Evolutionary conservation across 257 asterid genomes (phyloP), one percentile per base, ranked within the genome.

Genomic region (Cynanchum wilfordii): DNA sequence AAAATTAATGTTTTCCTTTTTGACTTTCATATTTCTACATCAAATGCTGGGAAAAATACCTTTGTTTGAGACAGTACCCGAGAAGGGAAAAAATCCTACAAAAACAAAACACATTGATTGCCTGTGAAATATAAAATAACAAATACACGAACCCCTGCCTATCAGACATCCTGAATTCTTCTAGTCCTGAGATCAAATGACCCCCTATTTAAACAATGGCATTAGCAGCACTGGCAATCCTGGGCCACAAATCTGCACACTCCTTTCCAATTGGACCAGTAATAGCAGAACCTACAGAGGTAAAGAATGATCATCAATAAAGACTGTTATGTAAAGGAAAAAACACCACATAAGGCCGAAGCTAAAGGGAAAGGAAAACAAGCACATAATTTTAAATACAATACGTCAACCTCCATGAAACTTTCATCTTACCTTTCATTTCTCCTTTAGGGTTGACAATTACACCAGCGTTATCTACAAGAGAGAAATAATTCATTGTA

Each of bases 221-320:
- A 68, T 81, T 81, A 33, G 80, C 78, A 13, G 89, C 89, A 70
- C 91, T 83, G 16, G 88, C 86, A 11, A 85, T 87, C 82, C 89
- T 87, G 2, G 88, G 85, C 86, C 88, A 85, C 17, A 83, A 72
- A 79, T 87, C 84, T 1, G 85, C 89, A 16, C 89, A 85, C 58
- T 87, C 91, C 79, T 84, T 84, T 4, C 89, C 87, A 33, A 85
- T 87, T 11, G 91, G 91, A 45, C 91, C 89, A 2, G 89, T 79
- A 55, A 76, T 81, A 2, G 87, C 87, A 58, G 87, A 87, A 52
- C 80, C 85, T 78, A 36, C 13, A 47, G n/a, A 52, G n/a, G 49
- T 47, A 38, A 56, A 57, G 4, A 3, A 50, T 5, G 33, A 38
- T 47, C 42, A 71, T 24, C 52, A n/a, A n/a, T 38, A 7, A 42